Percentiles rank a stretch among this genome's conserved stretches.
Conservation (phyloP, 768 basidiomycete species). For the Lenzites betulinus region DNA sequence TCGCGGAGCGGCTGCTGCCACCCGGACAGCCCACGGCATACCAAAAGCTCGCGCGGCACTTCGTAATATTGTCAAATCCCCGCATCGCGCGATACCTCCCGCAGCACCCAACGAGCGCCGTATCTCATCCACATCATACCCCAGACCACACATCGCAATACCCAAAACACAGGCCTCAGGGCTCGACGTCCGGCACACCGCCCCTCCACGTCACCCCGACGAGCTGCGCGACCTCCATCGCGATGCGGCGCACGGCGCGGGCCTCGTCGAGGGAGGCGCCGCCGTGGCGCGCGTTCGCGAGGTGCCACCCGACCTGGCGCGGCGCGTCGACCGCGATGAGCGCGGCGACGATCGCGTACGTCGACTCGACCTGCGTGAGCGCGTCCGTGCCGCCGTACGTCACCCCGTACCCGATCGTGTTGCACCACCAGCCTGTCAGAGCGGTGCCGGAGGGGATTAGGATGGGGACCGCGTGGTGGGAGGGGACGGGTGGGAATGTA, state of each 20-base stretch:
- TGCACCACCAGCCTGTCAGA: constrained; percentile 54
- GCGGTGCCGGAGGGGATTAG: not conserved
- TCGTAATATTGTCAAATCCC: too few species aligned
- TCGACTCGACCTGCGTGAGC: constrained; percentile 54
- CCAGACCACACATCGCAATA: not conserved
- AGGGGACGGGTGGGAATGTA: not conserved
- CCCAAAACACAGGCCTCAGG: not conserved
- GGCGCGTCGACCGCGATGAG: constrained; percentile 65
- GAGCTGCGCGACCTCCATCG: constrained; percentile 50
- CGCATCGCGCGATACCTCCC: too few species aligned
- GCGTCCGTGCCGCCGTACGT: constrained; percentile 52
- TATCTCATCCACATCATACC: not conserved
- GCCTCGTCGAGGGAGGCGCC: constrained; percentile 58
- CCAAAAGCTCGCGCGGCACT: too few species aligned
- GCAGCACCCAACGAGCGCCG: too few species aligned
- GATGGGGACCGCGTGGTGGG: not conserved
- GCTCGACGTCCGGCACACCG: constrained; percentile 47
- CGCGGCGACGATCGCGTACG: constrained; percentile 61
- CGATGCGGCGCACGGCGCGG: constrained; percentile 54
- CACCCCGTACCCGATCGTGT: constrained; percentile 56
- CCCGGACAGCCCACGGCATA: too few species aligned
- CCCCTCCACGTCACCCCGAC: constrained; percentile 56
- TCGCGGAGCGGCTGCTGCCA: too few species aligned
- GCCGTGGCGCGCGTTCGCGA: constrained; percentile 53
- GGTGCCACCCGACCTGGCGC: constrained; percentile 66